Base-by-base conservation (phyloP, 345 rosid species). In the Kernera saxatilis region DNA sequence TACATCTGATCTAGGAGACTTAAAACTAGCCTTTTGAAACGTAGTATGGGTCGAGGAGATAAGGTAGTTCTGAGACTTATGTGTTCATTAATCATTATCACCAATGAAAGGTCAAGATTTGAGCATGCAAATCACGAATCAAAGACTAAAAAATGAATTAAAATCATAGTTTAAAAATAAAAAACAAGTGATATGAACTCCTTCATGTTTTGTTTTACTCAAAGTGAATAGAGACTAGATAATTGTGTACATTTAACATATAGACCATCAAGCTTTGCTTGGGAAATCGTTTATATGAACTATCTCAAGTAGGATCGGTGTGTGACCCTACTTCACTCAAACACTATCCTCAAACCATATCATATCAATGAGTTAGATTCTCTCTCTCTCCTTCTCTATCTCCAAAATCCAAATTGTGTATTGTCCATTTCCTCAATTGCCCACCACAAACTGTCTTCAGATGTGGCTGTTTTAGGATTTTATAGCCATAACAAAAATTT, bases 321-420 rank as follows among this genome's bases (percentile, higher is more conserved):
- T 73, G 39, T 57, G 78, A 40, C 72, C 78, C 67, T 66, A 74
- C 77, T 73, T 56, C 60, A 65, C 66, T 66, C 67, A 53, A 64
- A 73, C 60, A 66, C 78, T 67, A 66, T 66, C 69, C 68, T 32
- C 73, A 67, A 67, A 67, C 62, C 73, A 50, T 67, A 67, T 66
- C 78, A 74, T 50, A 49, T 49, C 39, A 40, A 29, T 27, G 67
- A 55, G 40, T 55, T 74, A 67, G 68, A 67, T 67, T 65, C 54
- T 45, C 57, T 33, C 56, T 51, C 53, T 72, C 40, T 40, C n/a
- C n/a, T n/a, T n/a, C 5, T 39, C 45, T 64, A 46, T 69, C 77
- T 73, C 11, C 61, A 17, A 15, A 26, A 48, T 58, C 54, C 68
- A 58, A 67, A 40, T 57, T 67, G 68, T 67, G 45, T 15, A 50